These are phyloP conservation scores for Eimeria praecox DNA, from an alignment of 169 alveolate genomes.

Conservation along the genomic window DNA sequence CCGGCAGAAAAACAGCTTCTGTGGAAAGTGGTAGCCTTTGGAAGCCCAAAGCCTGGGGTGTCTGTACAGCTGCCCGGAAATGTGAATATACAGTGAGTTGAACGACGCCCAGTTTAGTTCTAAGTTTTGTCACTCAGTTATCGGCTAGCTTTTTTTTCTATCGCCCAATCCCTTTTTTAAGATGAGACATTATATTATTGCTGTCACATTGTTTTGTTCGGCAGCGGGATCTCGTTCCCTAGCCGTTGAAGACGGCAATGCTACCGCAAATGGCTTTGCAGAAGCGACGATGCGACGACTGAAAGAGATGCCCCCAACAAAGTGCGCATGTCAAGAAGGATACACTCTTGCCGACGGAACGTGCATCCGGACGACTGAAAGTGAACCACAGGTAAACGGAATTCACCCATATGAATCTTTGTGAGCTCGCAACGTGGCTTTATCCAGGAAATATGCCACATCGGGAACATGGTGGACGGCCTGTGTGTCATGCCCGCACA, in stretches of 20 bases:
- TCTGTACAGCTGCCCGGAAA: conserved; percentile 62
- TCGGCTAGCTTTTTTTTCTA: conserved; percentile 37
- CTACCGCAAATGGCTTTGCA: conserved; percentile 26
- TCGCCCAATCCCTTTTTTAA: conserved; percentile 47
- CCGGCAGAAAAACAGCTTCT: not conserved
- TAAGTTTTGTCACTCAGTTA: not conserved
- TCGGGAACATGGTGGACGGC: conserved; percentile 66
- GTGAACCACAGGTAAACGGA: conserved; percentile 15
- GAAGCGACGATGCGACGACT: conserved; percentile 33
- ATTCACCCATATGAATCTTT: not conserved
- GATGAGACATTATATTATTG: conserved; percentile 41
- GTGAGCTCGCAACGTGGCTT: not conserved
- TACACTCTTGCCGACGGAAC: conserved; percentile 48
- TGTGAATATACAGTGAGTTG: conserved; percentile 5
- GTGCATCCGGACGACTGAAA: conserved; percentile 33
- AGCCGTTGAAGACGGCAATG: conserved; percentile 32
- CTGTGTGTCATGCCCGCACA: conserved; percentile 41
- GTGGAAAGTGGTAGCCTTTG: not conserved
- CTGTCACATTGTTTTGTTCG: conserved; percentile 67
- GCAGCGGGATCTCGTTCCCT: conserved; percentile 71
- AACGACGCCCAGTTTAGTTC: conserved; percentile 25
- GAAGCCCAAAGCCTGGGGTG: not conserved
- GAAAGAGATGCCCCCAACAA: conserved; percentile 55
- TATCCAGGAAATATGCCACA: conserved; percentile 39
- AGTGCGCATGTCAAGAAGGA: conserved; percentile 58